Conservation (phyloP, 345 rosid genomes). For the Lepidium aucheri region DNA sequence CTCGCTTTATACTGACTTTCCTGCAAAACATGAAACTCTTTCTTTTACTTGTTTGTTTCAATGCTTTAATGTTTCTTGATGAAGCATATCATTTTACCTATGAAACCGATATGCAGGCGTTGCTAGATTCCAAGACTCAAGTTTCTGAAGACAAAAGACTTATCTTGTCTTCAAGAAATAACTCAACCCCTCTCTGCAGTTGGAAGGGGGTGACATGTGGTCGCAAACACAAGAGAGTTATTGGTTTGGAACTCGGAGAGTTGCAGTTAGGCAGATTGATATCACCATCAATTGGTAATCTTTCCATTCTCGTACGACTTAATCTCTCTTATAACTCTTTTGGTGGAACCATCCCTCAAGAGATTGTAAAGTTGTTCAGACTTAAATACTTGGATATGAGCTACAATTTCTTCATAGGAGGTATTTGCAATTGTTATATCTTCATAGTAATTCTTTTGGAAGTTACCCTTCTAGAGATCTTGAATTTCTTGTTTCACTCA, state of each 20-base stretch:
- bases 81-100: background rate
- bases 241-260: background rate
- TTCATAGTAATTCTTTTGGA: background rate
- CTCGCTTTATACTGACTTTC: too few species aligned
- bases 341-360: background rate
- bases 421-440: background rate
- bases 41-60: background rate
- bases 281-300: constrained; percentile 6
- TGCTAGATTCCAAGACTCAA: background rate
- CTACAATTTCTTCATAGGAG: background rate
- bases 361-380: background rate
- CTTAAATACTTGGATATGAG: background rate
- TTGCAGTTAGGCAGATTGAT: background rate
- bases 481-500: background rate
- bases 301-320: background rate
- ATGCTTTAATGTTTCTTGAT: background rate
- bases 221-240: constrained; percentile 5
- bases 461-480: background rate
- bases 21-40: background rate
- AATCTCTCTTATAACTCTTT: background rate
- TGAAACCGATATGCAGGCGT: background rate
- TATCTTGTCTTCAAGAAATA: constrained; percentile 16
- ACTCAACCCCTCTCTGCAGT: constrained; percentile 14
- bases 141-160: background rate
- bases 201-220: constrained; percentile 27